These are phyloP conservation scores for Blepharisma undulans DNA, from an alignment of 169 alveolate genomes.

Conservation along the genomic window DNA sequence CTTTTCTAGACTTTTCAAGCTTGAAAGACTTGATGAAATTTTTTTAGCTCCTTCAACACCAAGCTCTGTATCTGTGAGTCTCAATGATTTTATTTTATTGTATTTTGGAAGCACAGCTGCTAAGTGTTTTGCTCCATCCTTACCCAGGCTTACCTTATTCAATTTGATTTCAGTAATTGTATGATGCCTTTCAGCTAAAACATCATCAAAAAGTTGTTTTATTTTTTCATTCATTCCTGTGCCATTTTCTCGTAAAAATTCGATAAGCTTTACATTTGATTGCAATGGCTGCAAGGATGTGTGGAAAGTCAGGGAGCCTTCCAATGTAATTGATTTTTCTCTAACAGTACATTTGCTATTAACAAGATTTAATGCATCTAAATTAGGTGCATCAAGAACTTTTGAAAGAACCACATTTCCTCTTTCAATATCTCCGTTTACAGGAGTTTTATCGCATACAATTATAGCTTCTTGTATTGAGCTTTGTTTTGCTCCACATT, in stretches of 20 bases:
- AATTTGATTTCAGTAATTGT: neutral
- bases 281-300: neutral
- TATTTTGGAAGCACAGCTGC: neutral
- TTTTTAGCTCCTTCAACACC: constrained; percentile 25
- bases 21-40: neutral
- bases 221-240: neutral
- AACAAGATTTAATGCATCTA: neutral
- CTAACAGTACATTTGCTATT: neutral
- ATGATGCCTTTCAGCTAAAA: neutral
- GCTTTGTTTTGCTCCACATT: neutral
- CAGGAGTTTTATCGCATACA: neutral
- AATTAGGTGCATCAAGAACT: neutral
- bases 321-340: neutral
- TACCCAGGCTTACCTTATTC: neutral
- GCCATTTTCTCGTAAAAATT: neutral
- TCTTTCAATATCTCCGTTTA: neutral
- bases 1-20: neutral
- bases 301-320: neutral
- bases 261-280: neutral
- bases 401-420: neutral
- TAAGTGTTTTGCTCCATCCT: neutral
- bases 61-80: neutral
- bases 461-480: neutral
- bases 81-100: neutral
- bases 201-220: neutral